A percentile compares a stretch with the other conserved stretches of the same genome.
Conservation (phyloP, 2,329 filamentous ascomycete genomes). For the Chalaropsis thielavioides region DNA sequence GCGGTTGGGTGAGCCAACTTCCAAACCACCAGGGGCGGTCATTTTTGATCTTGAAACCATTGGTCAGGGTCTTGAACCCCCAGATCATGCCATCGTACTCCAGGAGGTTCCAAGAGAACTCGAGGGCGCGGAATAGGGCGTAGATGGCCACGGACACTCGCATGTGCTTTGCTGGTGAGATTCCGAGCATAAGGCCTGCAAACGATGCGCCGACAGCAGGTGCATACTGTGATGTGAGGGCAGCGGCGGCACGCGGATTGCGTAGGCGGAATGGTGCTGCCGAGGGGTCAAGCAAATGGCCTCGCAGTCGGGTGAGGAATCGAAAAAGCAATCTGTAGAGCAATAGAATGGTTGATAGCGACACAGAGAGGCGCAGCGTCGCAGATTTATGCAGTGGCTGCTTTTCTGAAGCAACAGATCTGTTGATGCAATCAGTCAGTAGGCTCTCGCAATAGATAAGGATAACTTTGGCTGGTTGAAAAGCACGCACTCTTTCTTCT, state of each 20-base stretch:
- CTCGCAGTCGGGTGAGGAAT: constrained; percentile 68
- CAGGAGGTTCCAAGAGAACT: constrained; percentile 73
- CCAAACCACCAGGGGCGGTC: constrained; percentile 70
- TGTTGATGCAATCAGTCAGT: constrained; percentile 17
- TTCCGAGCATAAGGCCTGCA: constrained; percentile 67
- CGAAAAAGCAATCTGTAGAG: constrained; percentile 81
- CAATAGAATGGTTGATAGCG: constrained; percentile 71
- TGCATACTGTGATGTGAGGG: constrained; percentile 69
- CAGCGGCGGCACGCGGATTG: constrained; percentile 60
- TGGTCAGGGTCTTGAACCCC: constrained; percentile 32
- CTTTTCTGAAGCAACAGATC: constrained; percentile 28
- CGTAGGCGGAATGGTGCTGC: constrained; percentile 67
- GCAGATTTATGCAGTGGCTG: constrained; percentile 48
- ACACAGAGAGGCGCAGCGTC: constrained; percentile 64
- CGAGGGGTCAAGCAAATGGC: constrained; percentile 63
- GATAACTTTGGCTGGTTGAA: constrained; percentile 3
- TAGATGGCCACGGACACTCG: constrained; percentile 74
- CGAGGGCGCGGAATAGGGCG: constrained; percentile 62
- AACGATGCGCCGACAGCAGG: constrained; percentile 83
- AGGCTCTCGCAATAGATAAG: not conserved
- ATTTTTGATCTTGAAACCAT: constrained; percentile 35
- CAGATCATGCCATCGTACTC: constrained; percentile 59
- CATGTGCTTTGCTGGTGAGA: constrained; percentile 51
- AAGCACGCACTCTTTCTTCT: constrained; percentile 32
- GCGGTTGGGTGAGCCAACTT: constrained; percentile 66